Percentiles rank a stretch among this genome's conserved stretches.
phyloP scores from a whole-genome alignment of 306 rosid genomes.

The Cucumis melo region DNA sequence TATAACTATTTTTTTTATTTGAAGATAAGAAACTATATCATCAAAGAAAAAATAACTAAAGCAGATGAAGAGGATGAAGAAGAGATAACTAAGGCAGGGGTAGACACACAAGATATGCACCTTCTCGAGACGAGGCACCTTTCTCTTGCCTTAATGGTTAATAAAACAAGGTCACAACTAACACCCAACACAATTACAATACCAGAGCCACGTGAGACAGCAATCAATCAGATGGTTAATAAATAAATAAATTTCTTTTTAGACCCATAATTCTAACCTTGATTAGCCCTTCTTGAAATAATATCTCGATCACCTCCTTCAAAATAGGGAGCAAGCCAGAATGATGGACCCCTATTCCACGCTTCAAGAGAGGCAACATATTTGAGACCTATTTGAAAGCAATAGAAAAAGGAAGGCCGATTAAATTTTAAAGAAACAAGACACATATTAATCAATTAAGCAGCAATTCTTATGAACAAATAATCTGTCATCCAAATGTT shows the following conservation, averaged over 20 bases:
- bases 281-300: constrained; percentile 92
- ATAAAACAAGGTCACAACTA: neutral
- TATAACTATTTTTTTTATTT: neutral
- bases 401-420: neutral
- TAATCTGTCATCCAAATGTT: neutral
- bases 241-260: neutral
- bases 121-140: neutral
- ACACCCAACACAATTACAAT: neutral
- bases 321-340: constrained; percentile 96
- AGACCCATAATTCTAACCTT: constrained; percentile 37
- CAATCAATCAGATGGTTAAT: neutral
- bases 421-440: neutral
- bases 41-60: neutral
- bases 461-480: neutral
- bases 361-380: constrained; percentile 87
- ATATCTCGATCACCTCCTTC: constrained; percentile 89
- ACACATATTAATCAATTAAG: neutral
- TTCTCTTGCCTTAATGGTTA: neutral
- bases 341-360: constrained; percentile 98
- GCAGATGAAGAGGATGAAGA: neutral
- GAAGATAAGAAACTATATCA: neutral
- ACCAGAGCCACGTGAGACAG: neutral
- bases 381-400: constrained; percentile 48
- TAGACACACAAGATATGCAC: neutral
- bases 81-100: neutral